Evolutionary conservation across 2,329 filamentous ascomycete genomes (phyloP), one percentile per base, ranked within the genome.

Genomic region (Talaromyces piceae): DNA sequence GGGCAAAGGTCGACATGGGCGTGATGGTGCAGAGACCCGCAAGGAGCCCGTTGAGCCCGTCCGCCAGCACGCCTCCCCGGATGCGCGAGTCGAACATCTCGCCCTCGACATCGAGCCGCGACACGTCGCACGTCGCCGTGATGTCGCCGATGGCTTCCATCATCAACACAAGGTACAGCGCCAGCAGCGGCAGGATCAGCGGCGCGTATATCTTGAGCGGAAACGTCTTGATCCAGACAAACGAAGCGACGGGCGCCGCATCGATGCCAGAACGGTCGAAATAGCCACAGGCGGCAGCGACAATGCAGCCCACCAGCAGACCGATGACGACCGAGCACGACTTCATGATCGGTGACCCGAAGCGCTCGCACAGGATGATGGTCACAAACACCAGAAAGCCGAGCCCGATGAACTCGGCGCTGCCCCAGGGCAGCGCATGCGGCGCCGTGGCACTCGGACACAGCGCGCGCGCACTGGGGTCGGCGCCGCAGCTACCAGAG

Each of bases 221-320:
- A 73, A 86, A 87, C 0, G 81, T 86, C 54, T 83, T 74, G 18
- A 85, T 80, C 83, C 83, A 87, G 61, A 86, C 79, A 67, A 87
- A 87, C n/a, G 79, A 83, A 3, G 71, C 81, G 1, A 76, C 78
- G 0, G 83, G 82, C 0, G 83, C 81, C 5, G 74, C 70, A 53
- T 81, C 74, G 57, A 87, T 85, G 33, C 75, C 74, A 5, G 72
- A 71, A 11, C 70, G 66, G 48, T 81, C 80, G 61, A 85, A 86
- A 67, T 86, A 86, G 11, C 82, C 82, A 52, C 77, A 81, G 3
- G 81, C 80, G 7, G 73, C 83, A 4, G 82, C 82, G 18, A 86
- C 81, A 56, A 85, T 83, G 58, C 83, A 87, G 33, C 83, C 82
- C 11, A 84, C 76, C 4, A 85, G 73, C 2, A 85, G 72, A 22